phyloP scores from a whole-genome alignment of 164 flowering plant species.

The Warburgia ugandensis region DNA sequence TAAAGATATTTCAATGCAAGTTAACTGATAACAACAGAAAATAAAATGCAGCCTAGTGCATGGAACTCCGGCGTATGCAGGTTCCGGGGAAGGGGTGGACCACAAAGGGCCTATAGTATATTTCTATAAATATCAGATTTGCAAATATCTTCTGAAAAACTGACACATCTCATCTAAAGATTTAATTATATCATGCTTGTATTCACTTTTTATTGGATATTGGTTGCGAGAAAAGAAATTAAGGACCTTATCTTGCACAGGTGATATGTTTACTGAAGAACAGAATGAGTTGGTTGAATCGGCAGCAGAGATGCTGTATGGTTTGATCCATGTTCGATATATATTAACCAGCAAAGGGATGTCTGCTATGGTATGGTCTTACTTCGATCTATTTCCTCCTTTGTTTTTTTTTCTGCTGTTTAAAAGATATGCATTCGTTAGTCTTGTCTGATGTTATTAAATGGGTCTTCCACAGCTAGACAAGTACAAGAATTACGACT shows the following conservation, averaged over 20 bases:
- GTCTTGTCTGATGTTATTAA: slow-evolving; percentile 2
- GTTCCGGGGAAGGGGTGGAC: too few relatives aligned
- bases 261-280: slow-evolving; percentile 67
- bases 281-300: slow-evolving; percentile 77
- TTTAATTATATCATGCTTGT: background rate
- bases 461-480: slow-evolving; percentile 48
- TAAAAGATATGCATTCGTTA: too few relatives aligned
- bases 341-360: slow-evolving; percentile 70
- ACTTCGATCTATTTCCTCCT: background rate
- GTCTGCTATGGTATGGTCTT: slow-evolving; percentile 60
- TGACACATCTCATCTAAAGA: too few relatives aligned
- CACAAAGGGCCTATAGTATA: too few relatives aligned
- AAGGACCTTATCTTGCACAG: slow-evolving; percentile 17
- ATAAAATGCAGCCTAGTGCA: too few relatives aligned
- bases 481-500: slow-evolving; percentile 76
- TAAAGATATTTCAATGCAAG: too few relatives aligned
- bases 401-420: background rate
- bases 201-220: too few relatives aligned
- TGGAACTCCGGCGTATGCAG: too few relatives aligned
- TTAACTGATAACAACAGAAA: too few relatives aligned
- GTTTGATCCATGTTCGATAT: slow-evolving; percentile 75
- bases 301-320: slow-evolving; percentile 80
- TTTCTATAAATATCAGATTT: too few relatives aligned
- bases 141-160: too few relatives aligned
- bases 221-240: too few relatives aligned